phyloP scores from a whole-genome alignment of 495 filamentous ascomycete genomes.

The Neurospora sp. region DNA sequence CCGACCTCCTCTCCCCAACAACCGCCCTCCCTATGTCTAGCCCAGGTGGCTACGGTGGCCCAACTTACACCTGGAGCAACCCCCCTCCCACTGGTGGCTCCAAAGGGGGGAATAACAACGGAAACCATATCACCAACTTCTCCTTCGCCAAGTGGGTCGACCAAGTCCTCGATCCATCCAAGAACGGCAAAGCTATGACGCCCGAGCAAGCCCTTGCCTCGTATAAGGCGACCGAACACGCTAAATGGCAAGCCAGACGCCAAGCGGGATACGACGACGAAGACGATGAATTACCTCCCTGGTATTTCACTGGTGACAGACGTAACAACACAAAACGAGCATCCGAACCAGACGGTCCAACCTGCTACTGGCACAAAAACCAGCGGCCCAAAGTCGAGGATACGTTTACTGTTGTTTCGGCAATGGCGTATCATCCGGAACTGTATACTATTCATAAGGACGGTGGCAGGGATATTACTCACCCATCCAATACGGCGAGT shows the following conservation, averaged over 20 bases:
- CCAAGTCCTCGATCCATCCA: background rate
- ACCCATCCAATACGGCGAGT: background rate
- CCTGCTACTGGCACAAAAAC: background rate
- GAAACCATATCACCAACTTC: background rate
- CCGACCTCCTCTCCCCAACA: background rate
- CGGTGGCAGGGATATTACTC: background rate
- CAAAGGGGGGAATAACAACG: background rate
- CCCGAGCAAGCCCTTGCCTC: background rate
- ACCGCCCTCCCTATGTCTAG: background rate
- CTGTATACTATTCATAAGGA: background rate
- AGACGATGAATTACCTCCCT: background rate
- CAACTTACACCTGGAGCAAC: background rate
- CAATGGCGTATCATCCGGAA: background rate
- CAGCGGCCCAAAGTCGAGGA: background rate
- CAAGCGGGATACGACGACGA: background rate
- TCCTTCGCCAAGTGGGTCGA: background rate
- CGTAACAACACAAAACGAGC: background rate
- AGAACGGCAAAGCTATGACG: background rate
- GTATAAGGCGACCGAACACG: background rate
- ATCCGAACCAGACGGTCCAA: background rate
- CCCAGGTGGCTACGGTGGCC: background rate
- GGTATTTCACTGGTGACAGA: background rate
- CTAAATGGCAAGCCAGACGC: background rate
- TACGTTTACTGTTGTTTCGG: background rate
- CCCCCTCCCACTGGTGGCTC: background rate